These are phyloP conservation scores for Ogataea populi-albae DNA, from an alignment of 805 yeast species.

Conservation along the genomic window DNA sequence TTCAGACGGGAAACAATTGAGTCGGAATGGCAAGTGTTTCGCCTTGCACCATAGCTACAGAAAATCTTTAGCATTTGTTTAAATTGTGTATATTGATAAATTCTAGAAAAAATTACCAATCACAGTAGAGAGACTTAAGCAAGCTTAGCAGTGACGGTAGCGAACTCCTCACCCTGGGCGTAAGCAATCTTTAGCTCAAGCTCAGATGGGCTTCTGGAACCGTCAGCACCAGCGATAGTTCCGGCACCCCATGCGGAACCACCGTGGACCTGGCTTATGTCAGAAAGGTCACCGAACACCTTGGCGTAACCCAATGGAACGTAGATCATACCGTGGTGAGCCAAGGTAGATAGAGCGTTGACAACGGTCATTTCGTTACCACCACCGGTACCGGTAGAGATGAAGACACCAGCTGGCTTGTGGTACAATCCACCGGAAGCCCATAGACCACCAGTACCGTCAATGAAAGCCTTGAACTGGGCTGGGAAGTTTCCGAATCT, in stretches of 20 bases:
- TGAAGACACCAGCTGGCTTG: slow-evolving; percentile 73
- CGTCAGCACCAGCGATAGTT: slow-evolving; percentile 71
- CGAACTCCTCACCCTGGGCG: slow-evolving; percentile 69
- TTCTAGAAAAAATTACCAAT: too few relatives aligned
- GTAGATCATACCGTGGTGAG: slow-evolving; percentile 78
- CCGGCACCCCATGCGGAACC: slow-evolving; percentile 91
- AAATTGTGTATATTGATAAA: too few relatives aligned
- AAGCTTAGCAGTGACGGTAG: slow-evolving; percentile 39
- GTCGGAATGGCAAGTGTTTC: slow-evolving; percentile 57
- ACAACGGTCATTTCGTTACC: slow-evolving; percentile 76
- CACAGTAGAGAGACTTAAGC: background rate
- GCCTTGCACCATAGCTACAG: slow-evolving; percentile 61
- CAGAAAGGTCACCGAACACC: slow-evolving; percentile 52
- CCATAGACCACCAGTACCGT: slow-evolving; percentile 79
- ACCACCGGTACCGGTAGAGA: slow-evolving; percentile 78
- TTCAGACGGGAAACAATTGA: slow-evolving; percentile 53
- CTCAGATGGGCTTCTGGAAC: slow-evolving; percentile 65
- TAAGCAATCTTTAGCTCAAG: slow-evolving; percentile 63
- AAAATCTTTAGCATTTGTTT: too few relatives aligned
- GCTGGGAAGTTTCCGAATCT: slow-evolving; percentile 82
- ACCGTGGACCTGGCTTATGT: slow-evolving; percentile 69
- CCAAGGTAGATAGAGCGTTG: slow-evolving; percentile 60
- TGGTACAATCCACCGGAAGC: slow-evolving; percentile 68
- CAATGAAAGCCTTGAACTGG: slow-evolving; percentile 77
- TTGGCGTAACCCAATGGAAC: slow-evolving; percentile 76